Percentiles rank a stretch among this genome's conserved stretches.
Evolutionary conservation across 2,329 filamentous ascomycete genomes (phyloP).

Genomic region (Hypoxylon sp.): DNA sequence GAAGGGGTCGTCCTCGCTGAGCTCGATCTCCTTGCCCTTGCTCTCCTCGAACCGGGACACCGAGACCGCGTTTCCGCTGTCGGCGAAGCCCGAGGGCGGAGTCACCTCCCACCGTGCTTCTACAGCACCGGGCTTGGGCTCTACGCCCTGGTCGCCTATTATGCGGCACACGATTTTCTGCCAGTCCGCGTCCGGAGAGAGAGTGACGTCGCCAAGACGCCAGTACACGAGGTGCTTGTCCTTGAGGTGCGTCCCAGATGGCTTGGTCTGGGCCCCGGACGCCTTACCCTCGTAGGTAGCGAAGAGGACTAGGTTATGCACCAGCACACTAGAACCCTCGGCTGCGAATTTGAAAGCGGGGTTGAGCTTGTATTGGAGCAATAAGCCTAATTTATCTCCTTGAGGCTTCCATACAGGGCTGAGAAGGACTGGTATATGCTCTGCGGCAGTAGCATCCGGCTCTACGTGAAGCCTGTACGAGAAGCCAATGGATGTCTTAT

Average conservation of each 20-base stretch:
- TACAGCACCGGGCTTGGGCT: constrained; percentile 79
- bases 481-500: constrained; percentile 84
- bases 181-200: constrained; percentile 72
- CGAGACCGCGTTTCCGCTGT: constrained; percentile 68
- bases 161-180: constrained; percentile 89
- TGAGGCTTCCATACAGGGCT: constrained; percentile 86
- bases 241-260: constrained; percentile 82
- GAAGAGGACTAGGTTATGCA: constrained; percentile 83
- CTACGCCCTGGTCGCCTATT: constrained; percentile 76
- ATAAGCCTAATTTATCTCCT: constrained; percentile 85
- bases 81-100: constrained; percentile 58
- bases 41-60: constrained; percentile 69
- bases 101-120: constrained; percentile 85
- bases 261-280: constrained; percentile 80
- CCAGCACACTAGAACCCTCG: constrained; percentile 63
- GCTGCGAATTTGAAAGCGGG: constrained; percentile 68
- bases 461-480: constrained; percentile 90
- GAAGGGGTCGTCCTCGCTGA: constrained; percentile 75
- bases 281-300: constrained; percentile 79
- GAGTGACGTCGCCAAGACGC: constrained; percentile 81
- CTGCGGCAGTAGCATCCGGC: constrained; percentile 60
- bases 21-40: constrained; percentile 66
- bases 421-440: constrained; percentile 80
- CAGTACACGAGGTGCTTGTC: constrained; percentile 85
- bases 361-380: constrained; percentile 88